Evolutionary conservation across 2,329 filamentous ascomycete species (phyloP).

Genomic region (Ophiosphaerella korrae): DNA sequence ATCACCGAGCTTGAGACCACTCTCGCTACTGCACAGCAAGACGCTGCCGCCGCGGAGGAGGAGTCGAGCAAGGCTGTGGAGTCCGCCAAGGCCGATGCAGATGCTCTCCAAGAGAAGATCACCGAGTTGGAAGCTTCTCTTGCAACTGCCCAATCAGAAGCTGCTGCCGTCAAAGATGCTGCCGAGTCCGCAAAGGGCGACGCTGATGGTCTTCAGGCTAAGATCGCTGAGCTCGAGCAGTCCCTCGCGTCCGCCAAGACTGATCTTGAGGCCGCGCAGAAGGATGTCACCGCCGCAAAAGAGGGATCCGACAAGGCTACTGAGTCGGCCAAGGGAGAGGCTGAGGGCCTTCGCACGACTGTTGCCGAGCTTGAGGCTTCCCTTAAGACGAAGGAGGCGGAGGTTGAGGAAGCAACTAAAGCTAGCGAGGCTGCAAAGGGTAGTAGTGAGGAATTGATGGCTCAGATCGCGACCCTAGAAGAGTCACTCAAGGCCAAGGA

Average conservation of each 20-base stretch:
- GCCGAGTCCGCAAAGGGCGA: conserved; percentile 23
- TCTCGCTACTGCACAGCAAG: conserved; percentile 13
- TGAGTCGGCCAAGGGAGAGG: conserved; percentile 17
- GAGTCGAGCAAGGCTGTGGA: conserved; percentile 25
- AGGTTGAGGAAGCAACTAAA: conserved; percentile 5
- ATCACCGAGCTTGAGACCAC: conserved; percentile 25
- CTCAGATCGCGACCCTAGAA: conserved; percentile 25
- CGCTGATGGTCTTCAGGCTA: conserved; percentile 16
- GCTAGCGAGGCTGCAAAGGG: conserved; percentile 16
- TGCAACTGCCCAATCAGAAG: conserved; percentile 6
- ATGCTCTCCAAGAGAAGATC: conserved; percentile 23
- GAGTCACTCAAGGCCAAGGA: conserved; percentile 16
- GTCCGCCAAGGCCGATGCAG: conserved; percentile 19
- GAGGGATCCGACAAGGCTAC: conserved; percentile 11
- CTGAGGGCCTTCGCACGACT: conserved; percentile 13
- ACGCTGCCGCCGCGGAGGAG: conserved; percentile 20
- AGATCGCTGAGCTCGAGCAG: conserved; percentile 23
- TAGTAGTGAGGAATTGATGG: background rate
- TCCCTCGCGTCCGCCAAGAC: conserved; percentile 5
- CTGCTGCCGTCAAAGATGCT: conserved; percentile 6
- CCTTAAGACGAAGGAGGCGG: conserved; percentile 4
- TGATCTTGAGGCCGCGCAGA: conserved; percentile 8
- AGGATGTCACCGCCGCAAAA: conserved; percentile 4
- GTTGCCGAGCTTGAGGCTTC: conserved; percentile 14
- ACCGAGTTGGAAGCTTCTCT: conserved; percentile 25